Conservation (phyloP, 2,329 filamentous ascomycete species). For the Paramyrothecium roridum region DNA sequence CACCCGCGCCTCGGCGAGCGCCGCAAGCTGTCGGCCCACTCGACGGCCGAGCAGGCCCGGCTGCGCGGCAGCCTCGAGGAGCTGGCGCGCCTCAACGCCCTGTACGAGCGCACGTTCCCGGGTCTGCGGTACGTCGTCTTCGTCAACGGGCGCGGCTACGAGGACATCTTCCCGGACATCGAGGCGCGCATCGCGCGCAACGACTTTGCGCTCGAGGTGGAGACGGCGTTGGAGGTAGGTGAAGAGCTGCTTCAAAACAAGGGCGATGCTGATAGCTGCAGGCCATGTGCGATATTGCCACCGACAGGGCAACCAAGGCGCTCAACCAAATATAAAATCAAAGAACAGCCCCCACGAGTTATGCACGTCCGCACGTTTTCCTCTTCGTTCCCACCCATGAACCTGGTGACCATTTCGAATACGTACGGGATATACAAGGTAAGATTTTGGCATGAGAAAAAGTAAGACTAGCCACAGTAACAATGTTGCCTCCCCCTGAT, state of each 20-base stretch:
- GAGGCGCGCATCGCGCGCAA: constrained; percentile 65
- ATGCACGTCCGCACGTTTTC: constrained; percentile 3
- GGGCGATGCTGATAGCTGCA: constrained; percentile 29
- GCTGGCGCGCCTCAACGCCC: constrained; percentile 63
- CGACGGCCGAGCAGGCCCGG: constrained; percentile 76
- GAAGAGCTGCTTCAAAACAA: background rate
- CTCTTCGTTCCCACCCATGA: too few species aligned
- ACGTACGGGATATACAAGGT: too few species aligned
- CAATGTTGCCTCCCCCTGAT: background rate
- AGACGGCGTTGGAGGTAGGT: constrained; percentile 70
- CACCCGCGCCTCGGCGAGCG: constrained; percentile 83
- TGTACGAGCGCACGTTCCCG: constrained; percentile 79
- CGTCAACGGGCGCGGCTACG: constrained; percentile 75
- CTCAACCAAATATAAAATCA: constrained; percentile 4
- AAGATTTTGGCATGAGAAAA: too few species aligned
- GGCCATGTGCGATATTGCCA: constrained; percentile 92
- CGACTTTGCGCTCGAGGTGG: constrained; percentile 64
- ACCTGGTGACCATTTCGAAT: too few species aligned
- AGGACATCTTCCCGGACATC: constrained; percentile 81
- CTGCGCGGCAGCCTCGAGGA: constrained; percentile 61
- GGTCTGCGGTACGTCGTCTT: constrained; percentile 88
- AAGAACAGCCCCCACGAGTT: background rate
- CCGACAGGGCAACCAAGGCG: constrained; percentile 71
- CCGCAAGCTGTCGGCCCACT: constrained; percentile 78
- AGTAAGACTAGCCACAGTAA: background rate